phyloP scores from a whole-genome alignment of 768 basidiomycete genomes.

The Coprinellus aureogranulatus region DNA sequence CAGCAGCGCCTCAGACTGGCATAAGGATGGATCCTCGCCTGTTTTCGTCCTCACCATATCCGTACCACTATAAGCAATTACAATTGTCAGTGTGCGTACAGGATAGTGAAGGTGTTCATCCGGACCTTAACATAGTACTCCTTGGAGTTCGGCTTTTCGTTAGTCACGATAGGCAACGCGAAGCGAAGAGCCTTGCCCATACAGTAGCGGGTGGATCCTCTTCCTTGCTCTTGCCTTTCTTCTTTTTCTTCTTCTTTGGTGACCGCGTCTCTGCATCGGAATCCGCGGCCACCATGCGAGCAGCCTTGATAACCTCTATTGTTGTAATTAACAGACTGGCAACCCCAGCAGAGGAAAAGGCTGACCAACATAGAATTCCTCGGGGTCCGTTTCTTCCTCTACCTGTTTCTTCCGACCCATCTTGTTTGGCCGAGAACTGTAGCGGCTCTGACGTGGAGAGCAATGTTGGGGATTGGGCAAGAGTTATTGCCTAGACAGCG shows the following conservation, averaged over 20 bases:
- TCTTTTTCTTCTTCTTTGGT: background rate
- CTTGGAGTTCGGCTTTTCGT: constrained; percentile 23
- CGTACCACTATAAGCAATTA: constrained; percentile 55
- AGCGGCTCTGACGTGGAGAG: background rate
- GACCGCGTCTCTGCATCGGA: background rate
- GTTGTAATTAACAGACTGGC: background rate
- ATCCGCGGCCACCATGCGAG: background rate
- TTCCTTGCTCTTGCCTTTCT: background rate
- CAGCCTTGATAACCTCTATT: constrained; percentile 8
- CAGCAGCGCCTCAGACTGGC: background rate
- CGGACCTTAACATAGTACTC: constrained; percentile 69
- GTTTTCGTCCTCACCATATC: constrained; percentile 54
- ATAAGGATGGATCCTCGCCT: constrained; percentile 37
- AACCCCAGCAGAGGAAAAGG: background rate
- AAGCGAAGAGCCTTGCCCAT: background rate
- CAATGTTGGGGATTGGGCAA: too few relatives aligned
- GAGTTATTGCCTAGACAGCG: too few relatives aligned
- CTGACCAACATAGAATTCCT: constrained; percentile 54
- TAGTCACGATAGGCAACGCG: too few relatives aligned
- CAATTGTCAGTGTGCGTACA: background rate
- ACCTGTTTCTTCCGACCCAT: constrained; percentile 17
- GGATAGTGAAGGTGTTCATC: background rate
- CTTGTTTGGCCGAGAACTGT: too few relatives aligned
- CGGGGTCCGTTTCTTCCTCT: constrained; percentile 18
- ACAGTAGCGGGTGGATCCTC: background rate